Percentiles rank a stretch among this genome's conserved stretches.
phyloP scores from a whole-genome alignment of 345 rosid genomes.

The Lagerstroemia speciosa region DNA sequence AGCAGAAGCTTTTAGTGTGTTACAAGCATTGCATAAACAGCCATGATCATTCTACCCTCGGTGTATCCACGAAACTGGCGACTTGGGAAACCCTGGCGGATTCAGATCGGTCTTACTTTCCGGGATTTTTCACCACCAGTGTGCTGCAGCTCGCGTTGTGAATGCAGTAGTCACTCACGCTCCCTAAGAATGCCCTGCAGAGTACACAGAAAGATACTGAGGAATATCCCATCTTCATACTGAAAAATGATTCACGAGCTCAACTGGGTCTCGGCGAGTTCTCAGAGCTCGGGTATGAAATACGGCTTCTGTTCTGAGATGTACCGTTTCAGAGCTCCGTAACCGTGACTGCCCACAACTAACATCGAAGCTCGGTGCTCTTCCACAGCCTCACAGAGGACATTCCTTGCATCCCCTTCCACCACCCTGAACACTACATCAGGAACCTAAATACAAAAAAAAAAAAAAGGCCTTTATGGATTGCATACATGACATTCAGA shows the following conservation, averaged over 20 bases:
- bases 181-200: conserved; percentile 80
- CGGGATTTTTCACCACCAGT: conserved; percentile 83
- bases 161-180: conserved; percentile 85
- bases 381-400: conserved; percentile 72
- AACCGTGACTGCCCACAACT: conserved; percentile 84
- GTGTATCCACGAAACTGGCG: not conserved
- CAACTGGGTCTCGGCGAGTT: not conserved
- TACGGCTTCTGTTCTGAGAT: not conserved
- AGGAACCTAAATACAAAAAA: conserved; percentile 35
- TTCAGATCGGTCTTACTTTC: not conserved
- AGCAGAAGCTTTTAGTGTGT: not conserved
- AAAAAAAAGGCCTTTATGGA: not conserved
- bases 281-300: not conserved
- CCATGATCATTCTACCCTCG: not conserved
- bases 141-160: conserved; percentile 89
- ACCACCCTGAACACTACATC: conserved; percentile 34
- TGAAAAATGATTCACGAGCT: not conserved
- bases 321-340: conserved; percentile 88
- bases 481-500: too few species aligned
- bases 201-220: not conserved
- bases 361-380: conserved; percentile 63
- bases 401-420: conserved; percentile 85
- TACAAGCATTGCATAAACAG: not conserved
- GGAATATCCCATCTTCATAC: not conserved
- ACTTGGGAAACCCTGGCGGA: not conserved